Conservation (phyloP, 1,284 basidiomycete species). For the Leccinum fuscescens region DNA sequence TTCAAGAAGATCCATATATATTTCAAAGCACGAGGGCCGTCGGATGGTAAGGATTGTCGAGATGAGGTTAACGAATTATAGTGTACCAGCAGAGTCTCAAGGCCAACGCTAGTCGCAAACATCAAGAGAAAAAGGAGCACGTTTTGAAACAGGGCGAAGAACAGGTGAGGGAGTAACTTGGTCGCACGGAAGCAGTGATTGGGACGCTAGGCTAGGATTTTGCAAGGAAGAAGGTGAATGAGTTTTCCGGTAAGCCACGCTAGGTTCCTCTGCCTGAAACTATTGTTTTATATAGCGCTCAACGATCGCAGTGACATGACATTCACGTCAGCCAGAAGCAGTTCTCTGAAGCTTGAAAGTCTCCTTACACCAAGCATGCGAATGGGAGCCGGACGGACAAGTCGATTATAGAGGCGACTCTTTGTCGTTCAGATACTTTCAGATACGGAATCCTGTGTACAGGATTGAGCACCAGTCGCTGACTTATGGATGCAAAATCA, state of each 20-base stretch:
- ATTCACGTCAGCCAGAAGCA: too few relatives aligned
- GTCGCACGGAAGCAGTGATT: constrained; percentile 67
- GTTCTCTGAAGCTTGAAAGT: too few relatives aligned
- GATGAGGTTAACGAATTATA: constrained; percentile 3
- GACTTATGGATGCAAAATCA: too few relatives aligned
- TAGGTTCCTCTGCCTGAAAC: constrained; percentile 17
- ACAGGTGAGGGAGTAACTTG: constrained; percentile 70
- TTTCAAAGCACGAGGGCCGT: constrained; percentile 47
- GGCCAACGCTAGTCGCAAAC: constrained; percentile 39
- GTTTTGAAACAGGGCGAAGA: constrained; percentile 83
- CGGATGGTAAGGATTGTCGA: constrained; percentile 15
- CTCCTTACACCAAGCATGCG: too few relatives aligned
- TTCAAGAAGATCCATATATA: constrained; percentile 85
- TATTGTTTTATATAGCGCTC: constrained; percentile 39
- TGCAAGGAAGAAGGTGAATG: constrained; percentile 81
- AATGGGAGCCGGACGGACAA: too few relatives aligned
- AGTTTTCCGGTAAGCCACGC: constrained; percentile 53
- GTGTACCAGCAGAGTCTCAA: constrained; percentile 14
- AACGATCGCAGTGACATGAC: constrained; percentile 22
- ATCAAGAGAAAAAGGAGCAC: constrained; percentile 59
- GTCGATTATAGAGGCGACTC: too few relatives aligned
- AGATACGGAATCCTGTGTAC: too few relatives aligned
- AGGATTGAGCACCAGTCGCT: too few relatives aligned
- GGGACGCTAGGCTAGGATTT: constrained; percentile 62
- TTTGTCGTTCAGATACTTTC: too few relatives aligned